A percentile compares a stretch with the other conserved stretches of the same genome.
Conservation (phyloP, 2,329 filamentous ascomycete species). For the Coleophoma crateriformis region DNA sequence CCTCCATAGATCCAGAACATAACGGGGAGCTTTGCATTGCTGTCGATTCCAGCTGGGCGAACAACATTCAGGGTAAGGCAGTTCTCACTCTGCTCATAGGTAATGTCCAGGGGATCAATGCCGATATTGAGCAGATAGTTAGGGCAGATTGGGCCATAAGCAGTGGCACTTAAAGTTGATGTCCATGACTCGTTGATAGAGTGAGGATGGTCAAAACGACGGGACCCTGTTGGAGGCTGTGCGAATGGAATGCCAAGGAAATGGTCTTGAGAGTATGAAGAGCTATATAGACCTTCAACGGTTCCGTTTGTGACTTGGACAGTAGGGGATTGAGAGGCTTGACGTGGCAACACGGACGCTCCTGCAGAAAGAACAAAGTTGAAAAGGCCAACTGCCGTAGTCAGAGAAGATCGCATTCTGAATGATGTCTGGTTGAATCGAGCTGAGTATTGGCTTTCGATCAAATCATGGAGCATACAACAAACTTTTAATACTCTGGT, state of each 20-base stretch:
- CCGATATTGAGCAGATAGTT: not conserved
- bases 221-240: not conserved
- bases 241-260: not conserved
- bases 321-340: not conserved
- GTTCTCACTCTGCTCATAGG: not conserved
- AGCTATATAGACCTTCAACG: not conserved
- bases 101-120: not conserved
- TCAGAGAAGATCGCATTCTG: too few species aligned
- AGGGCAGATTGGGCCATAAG: not conserved
- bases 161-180: not conserved
- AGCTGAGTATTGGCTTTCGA: too few species aligned
- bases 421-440: too few species aligned
- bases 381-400: too few species aligned
- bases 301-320: not conserved
- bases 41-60: not conserved
- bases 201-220: not conserved
- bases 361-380: not conserved
- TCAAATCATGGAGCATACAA: too few species aligned
- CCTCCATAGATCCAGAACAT: constrained; percentile 3
- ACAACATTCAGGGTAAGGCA: not conserved
- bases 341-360: not conserved
- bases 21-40: not conserved
- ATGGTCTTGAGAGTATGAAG: not conserved
- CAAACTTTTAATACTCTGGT: too few species aligned
- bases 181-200: not conserved